Percentiles rank a stretch among this genome's conserved stretches.
phyloP scores from a whole-genome alignment of 345 rosid genomes.

The Mallotus nudiflorus region DNA sequence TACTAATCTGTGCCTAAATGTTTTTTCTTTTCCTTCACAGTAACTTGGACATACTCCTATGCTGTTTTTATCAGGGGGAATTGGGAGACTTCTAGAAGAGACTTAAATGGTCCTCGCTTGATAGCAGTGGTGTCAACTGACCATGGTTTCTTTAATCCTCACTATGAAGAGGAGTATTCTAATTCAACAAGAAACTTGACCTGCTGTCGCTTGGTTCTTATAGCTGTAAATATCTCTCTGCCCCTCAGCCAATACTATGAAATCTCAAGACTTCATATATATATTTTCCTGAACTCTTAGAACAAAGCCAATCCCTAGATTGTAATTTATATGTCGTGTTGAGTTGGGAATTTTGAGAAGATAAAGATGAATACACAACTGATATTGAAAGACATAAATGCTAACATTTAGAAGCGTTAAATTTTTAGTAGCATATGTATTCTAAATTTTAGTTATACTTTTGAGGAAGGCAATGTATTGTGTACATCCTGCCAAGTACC shows the following conservation, averaged over 20 bases:
- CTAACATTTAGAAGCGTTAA: no score
- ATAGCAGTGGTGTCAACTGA: constrained; percentile 77
- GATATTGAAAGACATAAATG: no score
- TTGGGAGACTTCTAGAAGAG: constrained; percentile 73
- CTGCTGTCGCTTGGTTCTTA: constrained; percentile 61
- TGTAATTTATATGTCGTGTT: no score
- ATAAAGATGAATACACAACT: no score
- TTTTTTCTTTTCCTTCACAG: neutral
- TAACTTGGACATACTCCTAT: neutral
- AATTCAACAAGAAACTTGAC: constrained; percentile 56
- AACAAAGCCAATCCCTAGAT: no score
- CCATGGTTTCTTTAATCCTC: constrained; percentile 38
- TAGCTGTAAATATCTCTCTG: constrained; percentile 46
- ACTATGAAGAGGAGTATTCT: constrained; percentile 49
- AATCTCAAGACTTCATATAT: neutral
- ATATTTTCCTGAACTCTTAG: no score
- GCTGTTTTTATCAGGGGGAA: constrained; percentile 52
- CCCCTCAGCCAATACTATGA: neutral
- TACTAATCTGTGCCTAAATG: neutral
- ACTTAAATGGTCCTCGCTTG: constrained; percentile 43
- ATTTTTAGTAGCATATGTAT: no score
- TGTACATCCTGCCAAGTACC: constrained; percentile 3
- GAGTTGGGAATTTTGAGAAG: no score
- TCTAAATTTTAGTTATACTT: no score
- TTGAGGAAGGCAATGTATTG: no score